A percentile compares a stretch with the other conserved stretches of the same genome.
phyloP scores from a whole-genome alignment of 371 early-diverging fungal genomes.

The Polyrhizophydium stewartii region DNA sequence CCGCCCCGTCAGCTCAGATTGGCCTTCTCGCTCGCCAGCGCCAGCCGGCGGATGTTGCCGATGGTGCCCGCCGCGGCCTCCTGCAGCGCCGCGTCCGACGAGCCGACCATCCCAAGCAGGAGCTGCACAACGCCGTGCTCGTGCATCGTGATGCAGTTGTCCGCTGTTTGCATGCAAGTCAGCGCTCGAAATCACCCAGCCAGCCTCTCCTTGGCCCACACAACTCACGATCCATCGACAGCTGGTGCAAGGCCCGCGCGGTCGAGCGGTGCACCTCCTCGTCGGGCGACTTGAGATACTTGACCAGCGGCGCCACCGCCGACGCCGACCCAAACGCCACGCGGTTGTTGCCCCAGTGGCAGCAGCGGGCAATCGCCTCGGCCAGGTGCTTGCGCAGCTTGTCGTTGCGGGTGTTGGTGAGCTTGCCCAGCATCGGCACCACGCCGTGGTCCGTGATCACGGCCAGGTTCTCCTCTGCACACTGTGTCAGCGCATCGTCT shows the following conservation, averaged over 20 bases:
- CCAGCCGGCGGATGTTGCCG: conserved; percentile 51
- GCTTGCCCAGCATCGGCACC: conserved; percentile 54
- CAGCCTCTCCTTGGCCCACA: neutral
- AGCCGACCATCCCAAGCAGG: conserved; percentile 54
- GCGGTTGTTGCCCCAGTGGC: conserved; percentile 58
- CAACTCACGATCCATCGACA: conserved; percentile 51
- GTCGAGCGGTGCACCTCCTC: conserved; percentile 53
- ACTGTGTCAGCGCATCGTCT: too few species aligned
- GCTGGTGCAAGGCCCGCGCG: conserved; percentile 54
- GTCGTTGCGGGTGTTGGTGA: conserved; percentile 49
- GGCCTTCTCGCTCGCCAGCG: conserved; percentile 51
- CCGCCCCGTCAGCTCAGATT: conserved; percentile 1
- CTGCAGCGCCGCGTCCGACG: conserved; percentile 43
- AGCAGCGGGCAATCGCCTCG: conserved; percentile 55
- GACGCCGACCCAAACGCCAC: conserved; percentile 53
- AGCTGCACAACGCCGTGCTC: conserved; percentile 59
- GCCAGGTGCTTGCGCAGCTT: conserved; percentile 49
- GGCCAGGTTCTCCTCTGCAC: conserved; percentile 53
- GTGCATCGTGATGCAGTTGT: conserved; percentile 61
- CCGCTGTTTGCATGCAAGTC: conserved; percentile 21
- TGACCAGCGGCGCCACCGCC: conserved; percentile 56
- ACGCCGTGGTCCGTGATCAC: conserved; percentile 66
- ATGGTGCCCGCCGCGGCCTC: conserved; percentile 60
- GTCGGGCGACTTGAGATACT: conserved; percentile 51
- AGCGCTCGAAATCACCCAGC: neutral